Evolutionary conservation across 805 yeast species (phyloP).

Genomic region (Candida ponderosae): DNA sequence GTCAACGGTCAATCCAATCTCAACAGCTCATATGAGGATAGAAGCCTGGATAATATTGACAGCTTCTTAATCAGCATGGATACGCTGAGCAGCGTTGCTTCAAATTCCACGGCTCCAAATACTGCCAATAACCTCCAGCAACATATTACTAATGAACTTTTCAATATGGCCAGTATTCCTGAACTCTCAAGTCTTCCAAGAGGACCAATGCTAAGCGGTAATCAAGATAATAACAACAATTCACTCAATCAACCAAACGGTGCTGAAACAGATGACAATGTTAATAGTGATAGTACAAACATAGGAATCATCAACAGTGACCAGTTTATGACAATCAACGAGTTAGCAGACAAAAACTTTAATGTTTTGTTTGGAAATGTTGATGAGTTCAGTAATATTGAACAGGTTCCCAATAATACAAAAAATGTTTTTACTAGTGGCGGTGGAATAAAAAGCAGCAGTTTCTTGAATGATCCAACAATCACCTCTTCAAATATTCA

Average conservation of each 20-base stretch:
- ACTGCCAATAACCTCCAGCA: too few species aligned
- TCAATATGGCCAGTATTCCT: conserved; percentile 49
- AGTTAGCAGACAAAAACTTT: not conserved
- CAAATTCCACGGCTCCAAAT: too few species aligned
- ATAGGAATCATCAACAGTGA: too few species aligned
- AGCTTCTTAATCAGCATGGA: too few species aligned
- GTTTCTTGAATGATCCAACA: too few species aligned
- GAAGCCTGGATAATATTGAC: too few species aligned
- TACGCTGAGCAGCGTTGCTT: too few species aligned
- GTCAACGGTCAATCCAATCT: too few species aligned
- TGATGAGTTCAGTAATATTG: conserved; percentile 1
- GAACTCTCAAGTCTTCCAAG: too few species aligned
- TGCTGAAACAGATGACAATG: not conserved
- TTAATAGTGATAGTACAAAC: not conserved
- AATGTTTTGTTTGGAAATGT: not conserved
- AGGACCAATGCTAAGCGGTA: not conserved
- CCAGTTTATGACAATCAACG: too few species aligned
- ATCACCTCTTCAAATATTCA: conserved; percentile 9
- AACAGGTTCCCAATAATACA: conserved; percentile 2
- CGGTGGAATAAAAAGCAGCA: not conserved
- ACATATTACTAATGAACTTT: conserved; percentile 34
- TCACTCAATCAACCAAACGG: too few species aligned
- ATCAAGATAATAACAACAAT: not conserved
- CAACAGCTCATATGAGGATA: too few species aligned
- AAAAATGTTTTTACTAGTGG: conserved; percentile 5